phyloP scores from a whole-genome alignment of 208 protist genomes.

The Porcisia hertigi region DNA sequence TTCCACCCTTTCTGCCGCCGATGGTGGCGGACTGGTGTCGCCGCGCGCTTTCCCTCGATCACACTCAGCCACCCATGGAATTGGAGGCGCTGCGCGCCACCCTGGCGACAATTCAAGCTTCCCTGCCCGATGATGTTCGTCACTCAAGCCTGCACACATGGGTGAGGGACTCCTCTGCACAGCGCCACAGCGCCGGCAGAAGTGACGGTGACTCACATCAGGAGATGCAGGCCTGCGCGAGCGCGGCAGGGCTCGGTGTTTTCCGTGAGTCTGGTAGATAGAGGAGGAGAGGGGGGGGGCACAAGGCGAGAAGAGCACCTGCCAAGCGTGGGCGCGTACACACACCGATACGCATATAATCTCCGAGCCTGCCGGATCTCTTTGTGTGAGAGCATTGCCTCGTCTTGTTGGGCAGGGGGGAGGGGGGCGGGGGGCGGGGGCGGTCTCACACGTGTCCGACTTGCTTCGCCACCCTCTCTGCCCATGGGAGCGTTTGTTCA shows the following conservation, averaged over 20 bases:
- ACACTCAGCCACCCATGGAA: conserved; percentile 22
- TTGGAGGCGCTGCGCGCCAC: conserved; percentile 29
- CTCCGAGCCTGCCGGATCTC: background rate
- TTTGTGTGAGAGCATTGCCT: background rate
- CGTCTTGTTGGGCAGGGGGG: no score
- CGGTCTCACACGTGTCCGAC: no score
- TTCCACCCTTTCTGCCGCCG: conserved; percentile 34
- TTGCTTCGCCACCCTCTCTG: background rate
- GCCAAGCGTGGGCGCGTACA: no score
- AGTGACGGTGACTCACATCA: no score
- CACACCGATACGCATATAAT: background rate
- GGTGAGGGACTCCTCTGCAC: no score
- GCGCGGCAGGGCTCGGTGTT: background rate
- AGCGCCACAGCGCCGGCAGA: background rate
- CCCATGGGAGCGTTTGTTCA: background rate
- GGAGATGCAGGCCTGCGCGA: conserved; percentile 1
- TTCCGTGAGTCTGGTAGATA: background rate
- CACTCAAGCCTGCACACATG: background rate
- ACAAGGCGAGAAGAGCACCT: background rate
- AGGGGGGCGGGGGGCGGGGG: no score
- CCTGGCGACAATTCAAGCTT: conserved; percentile 16
- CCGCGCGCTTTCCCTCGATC: conserved; percentile 25
- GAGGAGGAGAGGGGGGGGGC: background rate
- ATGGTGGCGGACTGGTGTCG: conserved; percentile 29
- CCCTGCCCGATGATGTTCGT: conserved; percentile 5